Percentiles rank a stretch among this genome's conserved stretches.
Evolutionary conservation across 2,329 filamentous ascomycete species (phyloP).

Genomic region (Penicillium sp.): DNA sequence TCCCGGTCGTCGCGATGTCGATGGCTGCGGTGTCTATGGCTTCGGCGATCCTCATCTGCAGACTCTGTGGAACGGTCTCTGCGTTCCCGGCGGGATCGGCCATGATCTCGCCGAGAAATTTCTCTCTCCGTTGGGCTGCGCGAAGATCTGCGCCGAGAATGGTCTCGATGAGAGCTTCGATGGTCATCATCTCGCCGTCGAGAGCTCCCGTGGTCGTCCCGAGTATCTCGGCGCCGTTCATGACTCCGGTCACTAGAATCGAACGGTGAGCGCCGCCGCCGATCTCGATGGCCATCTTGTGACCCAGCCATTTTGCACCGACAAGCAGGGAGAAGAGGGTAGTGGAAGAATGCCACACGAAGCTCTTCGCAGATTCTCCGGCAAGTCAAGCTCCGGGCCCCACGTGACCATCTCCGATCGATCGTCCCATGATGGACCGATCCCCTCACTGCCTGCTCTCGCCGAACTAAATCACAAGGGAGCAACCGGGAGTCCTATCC

Average conservation of each 20-base stretch:
- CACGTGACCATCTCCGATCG: conserved; percentile 19
- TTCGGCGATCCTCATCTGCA: conserved; percentile 28
- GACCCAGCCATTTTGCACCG: conserved; percentile 29
- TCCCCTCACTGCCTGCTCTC: not conserved
- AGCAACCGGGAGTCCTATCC: conserved; percentile 12
- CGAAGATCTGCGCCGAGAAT: conserved; percentile 25
- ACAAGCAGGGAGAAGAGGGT: not conserved
- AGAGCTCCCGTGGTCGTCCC: conserved; percentile 28
- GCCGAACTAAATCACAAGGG: conserved; percentile 1
- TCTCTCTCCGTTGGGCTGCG: conserved; percentile 29
- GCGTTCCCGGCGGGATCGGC: conserved; percentile 25
- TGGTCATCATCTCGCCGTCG: conserved; percentile 28
- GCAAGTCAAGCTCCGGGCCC: conserved; percentile 6
- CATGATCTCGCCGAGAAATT: conserved; percentile 23
- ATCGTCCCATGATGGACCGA: conserved; percentile 7
- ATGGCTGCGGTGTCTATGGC: conserved; percentile 31
- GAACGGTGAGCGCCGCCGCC: conserved; percentile 25
- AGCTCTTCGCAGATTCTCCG: not conserved
- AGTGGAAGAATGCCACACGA: not conserved
- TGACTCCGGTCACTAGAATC: conserved; percentile 22
- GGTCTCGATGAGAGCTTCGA: conserved; percentile 31
- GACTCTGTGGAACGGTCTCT: conserved; percentile 26
- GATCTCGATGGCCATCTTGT: conserved; percentile 22
- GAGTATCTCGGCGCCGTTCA: conserved; percentile 24
- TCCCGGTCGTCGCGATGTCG: conserved; percentile 30